Conservation (phyloP, 805 yeast species). For the Cyberlindnera misumaiensis region DNA sequence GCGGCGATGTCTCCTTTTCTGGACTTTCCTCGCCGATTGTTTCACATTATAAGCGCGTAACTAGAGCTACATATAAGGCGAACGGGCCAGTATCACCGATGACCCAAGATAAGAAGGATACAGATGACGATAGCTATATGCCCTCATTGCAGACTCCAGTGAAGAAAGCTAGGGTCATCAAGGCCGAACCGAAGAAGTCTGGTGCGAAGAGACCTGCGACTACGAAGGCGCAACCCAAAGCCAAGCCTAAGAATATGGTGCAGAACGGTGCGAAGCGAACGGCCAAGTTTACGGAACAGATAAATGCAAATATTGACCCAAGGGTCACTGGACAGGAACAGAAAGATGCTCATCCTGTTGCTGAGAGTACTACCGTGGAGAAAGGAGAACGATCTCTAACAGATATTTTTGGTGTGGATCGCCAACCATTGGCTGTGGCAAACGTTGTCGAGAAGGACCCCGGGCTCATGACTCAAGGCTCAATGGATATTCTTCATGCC, state of each 20-base stretch:
- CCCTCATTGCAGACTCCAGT: too few relatives aligned
- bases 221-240: not conserved
- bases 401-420: too few relatives aligned
- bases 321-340: not conserved
- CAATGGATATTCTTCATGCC: constrained; percentile 4
- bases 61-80: constrained; percentile 2
- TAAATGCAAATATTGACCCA: not conserved
- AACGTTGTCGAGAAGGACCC: too few relatives aligned
- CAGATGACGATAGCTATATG: too few relatives aligned
- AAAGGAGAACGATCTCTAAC: not conserved
- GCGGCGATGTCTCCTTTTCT: constrained; percentile 8
- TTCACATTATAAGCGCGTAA: constrained; percentile 4
- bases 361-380: constrained; percentile 2
- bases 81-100: too few relatives aligned
- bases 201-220: not conserved
- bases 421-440: too few relatives aligned
- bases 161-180: not conserved
- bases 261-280: not conserved
- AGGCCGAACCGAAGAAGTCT: not conserved
- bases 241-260: too few relatives aligned
- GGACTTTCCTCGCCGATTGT: constrained; percentile 13
- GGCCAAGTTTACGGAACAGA: not conserved
- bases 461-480: not conserved
- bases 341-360: not conserved
- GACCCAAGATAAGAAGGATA: too few relatives aligned